phyloP scores from a whole-genome alignment of 768 basidiomycete genomes.

The Lenzites betulinus region DNA sequence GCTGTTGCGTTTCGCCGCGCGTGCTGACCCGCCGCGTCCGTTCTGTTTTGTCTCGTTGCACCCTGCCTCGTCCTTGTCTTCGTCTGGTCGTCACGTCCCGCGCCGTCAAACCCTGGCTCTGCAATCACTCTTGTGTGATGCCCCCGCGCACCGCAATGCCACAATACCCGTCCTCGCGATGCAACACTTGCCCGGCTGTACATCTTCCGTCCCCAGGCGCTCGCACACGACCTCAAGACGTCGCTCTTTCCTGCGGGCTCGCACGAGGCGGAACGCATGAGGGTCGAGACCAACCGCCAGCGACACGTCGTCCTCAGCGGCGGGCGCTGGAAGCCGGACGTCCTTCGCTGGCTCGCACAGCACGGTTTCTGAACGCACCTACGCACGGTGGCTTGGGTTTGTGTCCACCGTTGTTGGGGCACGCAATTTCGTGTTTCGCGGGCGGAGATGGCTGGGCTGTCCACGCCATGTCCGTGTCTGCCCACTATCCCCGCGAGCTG shows the following conservation, averaged over 20 bases:
- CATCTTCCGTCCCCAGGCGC: conserved; percentile 41
- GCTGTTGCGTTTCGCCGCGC: conserved; percentile 2
- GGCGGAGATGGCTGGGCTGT: neutral
- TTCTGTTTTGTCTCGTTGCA: neutral
- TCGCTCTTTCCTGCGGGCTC: conserved; percentile 53
- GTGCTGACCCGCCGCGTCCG: conserved; percentile 14
- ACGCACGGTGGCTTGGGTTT: too few relatives aligned
- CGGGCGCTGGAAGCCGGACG: conserved; percentile 61
- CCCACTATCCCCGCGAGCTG: neutral
- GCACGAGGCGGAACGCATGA: conserved; percentile 49
- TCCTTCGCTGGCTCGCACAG: conserved; percentile 61
- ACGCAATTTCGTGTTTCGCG: neutral
- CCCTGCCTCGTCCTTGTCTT: neutral
- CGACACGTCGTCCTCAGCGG: conserved; percentile 62
- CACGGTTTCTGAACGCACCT: conserved; percentile 64
- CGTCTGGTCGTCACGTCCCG: neutral
- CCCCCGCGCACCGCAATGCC: neutral
- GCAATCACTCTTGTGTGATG: conserved; percentile 7
- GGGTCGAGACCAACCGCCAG: conserved; percentile 47
- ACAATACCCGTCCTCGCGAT: neutral
- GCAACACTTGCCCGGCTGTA: neutral
- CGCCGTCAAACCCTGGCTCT: conserved; percentile 5
- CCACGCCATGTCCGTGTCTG: neutral
- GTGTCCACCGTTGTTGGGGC: too few relatives aligned
- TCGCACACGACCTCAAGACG: conserved; percentile 56